Evolutionary conservation across 2,329 filamentous ascomycete genomes (phyloP), one percentile per base, ranked within the genome.

Genomic region (Epichloe festucae): DNA sequence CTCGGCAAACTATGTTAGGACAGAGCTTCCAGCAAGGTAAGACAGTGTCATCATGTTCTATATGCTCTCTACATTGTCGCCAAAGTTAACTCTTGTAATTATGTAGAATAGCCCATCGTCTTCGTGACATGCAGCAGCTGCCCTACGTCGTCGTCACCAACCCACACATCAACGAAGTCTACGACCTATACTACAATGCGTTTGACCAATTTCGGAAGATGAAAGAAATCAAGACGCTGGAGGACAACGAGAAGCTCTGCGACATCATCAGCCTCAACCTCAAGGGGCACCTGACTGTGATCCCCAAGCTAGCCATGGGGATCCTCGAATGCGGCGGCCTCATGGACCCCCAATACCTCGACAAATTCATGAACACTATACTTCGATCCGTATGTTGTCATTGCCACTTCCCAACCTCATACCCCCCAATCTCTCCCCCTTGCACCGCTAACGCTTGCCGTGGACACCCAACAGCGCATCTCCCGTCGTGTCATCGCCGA

Each of bases 131-230:
- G 80, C 93, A 98, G 68, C 90, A 87, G 56, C 76, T 98, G 41
- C 93, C 93, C 17, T 98, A 95, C 65, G 87, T 93, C 39, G 91
- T 97, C 51, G 88, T 97, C 46, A 90, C 87, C n/a, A 98, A 98
- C 62, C 82, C 82, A 6, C 89, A 98, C 67, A 87, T 98, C 56
- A 89, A 87, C 64, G 84, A 94, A 58, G 93, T 97, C 36, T 98
- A 98, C 70, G 89, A 97, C 65, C 77, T 96, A 6, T 98, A 98
- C 73, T 95, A 96, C 70, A 83, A 84, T 58, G 91, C 93, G n/a
- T 98, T 98, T 61, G 93, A 98, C 65, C 82, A 76, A 50, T 86
- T 97, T 57, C 86, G 93, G 46, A 85, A 85, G 58, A 75, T 96
- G 41, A 83, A 84, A 48, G 89, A 95, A 63, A 82, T 98, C 59